These are phyloP conservation scores for Fraxinus baroniana DNA, from an alignment of 305 asterid genomes.

Conservation along the genomic window DNA sequence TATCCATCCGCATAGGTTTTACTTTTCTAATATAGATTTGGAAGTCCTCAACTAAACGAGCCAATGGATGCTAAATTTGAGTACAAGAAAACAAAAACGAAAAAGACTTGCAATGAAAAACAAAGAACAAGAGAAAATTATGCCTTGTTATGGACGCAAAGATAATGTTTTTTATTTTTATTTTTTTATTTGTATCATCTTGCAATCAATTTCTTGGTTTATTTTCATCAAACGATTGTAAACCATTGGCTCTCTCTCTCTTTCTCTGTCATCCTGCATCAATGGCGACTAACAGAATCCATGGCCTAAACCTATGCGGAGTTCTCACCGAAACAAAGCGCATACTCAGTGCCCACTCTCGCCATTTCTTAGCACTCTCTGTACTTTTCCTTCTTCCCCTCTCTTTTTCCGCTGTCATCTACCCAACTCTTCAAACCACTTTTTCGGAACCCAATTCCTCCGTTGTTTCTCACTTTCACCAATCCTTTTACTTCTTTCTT, in stretches of 20 bases:
- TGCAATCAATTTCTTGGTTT: background rate
- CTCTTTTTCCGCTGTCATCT: slow-evolving; percentile 43
- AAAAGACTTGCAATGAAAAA: background rate
- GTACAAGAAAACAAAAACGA: background rate
- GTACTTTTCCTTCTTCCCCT: slow-evolving; percentile 65
- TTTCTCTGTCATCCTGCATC: background rate
- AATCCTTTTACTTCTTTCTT: background rate
- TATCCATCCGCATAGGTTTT: background rate
- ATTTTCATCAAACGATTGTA: background rate
- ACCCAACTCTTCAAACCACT: slow-evolving; percentile 38
- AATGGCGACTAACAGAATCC: slow-evolving; percentile 7
- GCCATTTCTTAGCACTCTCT: slow-evolving; percentile 69
- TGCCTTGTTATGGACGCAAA: background rate
- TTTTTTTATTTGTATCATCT: background rate
- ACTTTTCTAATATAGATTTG: background rate
- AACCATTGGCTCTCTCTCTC: background rate
- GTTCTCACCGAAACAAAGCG: slow-evolving; percentile 62
- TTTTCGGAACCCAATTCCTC: slow-evolving; percentile 27
- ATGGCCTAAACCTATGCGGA: slow-evolving; percentile 47
- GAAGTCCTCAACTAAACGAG: background rate
- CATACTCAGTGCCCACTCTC: slow-evolving; percentile 62
- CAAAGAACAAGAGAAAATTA: background rate
- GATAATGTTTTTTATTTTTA: background rate
- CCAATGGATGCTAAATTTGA: background rate
- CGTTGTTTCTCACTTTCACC: slow-evolving; percentile 20